phyloP scores from a whole-genome alignment of 352 stramenopile genomes.

The Sclerospora graminicola region DNA sequence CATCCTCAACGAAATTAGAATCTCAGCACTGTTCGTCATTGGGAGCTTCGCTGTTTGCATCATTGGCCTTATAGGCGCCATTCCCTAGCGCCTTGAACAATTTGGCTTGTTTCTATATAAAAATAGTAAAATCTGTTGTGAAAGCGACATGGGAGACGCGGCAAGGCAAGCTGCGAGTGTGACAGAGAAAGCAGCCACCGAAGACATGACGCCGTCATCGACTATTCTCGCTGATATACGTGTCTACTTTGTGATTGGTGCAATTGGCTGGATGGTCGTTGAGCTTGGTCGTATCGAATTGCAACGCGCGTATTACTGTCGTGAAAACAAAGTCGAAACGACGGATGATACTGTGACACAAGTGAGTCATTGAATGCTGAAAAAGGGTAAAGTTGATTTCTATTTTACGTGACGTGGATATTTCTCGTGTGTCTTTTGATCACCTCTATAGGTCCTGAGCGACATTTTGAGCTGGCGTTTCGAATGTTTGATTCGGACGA shows the following conservation, averaged over 20 bases:
- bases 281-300: slow-evolving; percentile 48
- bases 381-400: too few relatives aligned
- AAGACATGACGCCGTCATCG: slow-evolving; percentile 47
- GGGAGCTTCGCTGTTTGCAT: too few relatives aligned
- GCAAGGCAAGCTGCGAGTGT: slow-evolving; percentile 19
- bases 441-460: too few relatives aligned
- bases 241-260: slow-evolving; percentile 58
- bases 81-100: slow-evolving; percentile 59
- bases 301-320: slow-evolving; percentile 59
- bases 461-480: too few relatives aligned
- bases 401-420: too few relatives aligned
- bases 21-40: too few relatives aligned
- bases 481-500: too few relatives aligned
- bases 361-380: too few relatives aligned
- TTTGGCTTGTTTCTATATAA: slow-evolving; percentile 45
- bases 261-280: slow-evolving; percentile 54
- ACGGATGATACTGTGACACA: too few relatives aligned
- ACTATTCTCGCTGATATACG: slow-evolving; percentile 60
- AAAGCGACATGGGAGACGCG: not conserved
- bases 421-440: too few relatives aligned
- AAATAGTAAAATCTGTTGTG: not conserved
- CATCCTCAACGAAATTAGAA: too few relatives aligned
- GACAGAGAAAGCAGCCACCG: slow-evolving; percentile 19
- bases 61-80: slow-evolving; percentile 43
- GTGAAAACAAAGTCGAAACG: slow-evolving; percentile 52